Evolutionary conservation across 2,329 filamentous ascomycete genomes (phyloP), one percentile per base, ranked within the genome.

Genomic region (Xylariomycetidae sp.): DNA sequence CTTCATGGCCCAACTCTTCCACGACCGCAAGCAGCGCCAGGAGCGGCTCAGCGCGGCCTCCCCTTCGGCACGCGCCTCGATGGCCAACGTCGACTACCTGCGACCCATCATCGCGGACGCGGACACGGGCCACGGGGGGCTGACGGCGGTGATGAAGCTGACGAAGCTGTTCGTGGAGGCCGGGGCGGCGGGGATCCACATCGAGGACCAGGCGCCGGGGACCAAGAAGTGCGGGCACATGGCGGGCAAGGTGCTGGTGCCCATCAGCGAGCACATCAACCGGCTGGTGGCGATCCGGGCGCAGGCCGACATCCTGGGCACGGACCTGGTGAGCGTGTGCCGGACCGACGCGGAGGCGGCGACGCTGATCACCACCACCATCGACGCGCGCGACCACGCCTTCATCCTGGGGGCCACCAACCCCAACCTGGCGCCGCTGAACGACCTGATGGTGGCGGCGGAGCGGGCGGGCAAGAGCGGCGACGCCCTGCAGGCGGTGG

Each of bases 171-270:
- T 98, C 61, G 68, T 96, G 46, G 92, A 98, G 70, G 88, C 89
- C 63, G 92, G 92, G 50, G 92, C 92, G 28, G 92, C 92, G 25
- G 92, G 92, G 47, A 95, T 98, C 54, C 92, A 98, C 66, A 95
- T 98, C 50, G 92, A 98, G 66, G 92, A 98, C 60, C 92, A 96
- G 65, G 90, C 92, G 4, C 90, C 92, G 3, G 92, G 92, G 34
- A 96, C 92, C 31, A 98, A 98, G 78, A 98, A 98, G 76, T 98
- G 92, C 61, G 92, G 92, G 44, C 92, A 96, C 68, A 96, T 96
- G 92, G 92, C 92, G 47, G 92, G 92, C 56, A 96, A 96, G 69
- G 92, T 96, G 26, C 72, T 98, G 40, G 92, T 98, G 32, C 92
- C 92, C 31, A 93, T 95, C 58, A 85, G 79, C 64, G 92, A 98